Base-by-base conservation (phyloP, 164 flowering plant genomes). In the Vitis cinerea region DNA sequence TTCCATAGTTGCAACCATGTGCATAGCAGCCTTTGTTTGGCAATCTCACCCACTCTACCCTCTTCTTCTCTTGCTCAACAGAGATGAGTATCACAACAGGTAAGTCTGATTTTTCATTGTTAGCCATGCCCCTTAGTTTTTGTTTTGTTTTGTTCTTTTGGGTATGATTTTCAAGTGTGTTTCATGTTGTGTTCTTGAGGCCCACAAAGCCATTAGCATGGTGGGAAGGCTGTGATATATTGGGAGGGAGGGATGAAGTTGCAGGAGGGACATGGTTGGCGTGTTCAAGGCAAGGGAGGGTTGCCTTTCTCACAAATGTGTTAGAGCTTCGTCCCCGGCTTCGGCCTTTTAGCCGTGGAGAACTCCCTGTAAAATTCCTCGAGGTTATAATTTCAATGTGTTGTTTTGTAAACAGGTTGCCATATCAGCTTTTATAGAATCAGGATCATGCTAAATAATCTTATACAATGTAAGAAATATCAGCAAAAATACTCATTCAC, bases 1-100 rank as follows among this genome's bases (percentile, higher is more conserved):
- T 23, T 23, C 13, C 16, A 44, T 16, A 16, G 27, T 13, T 17
- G 50, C 27, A 65, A 54, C 51, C 57, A 92, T 92, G 98, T 92
- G 98, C 67, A 90, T 92, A 58, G 85, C 86, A 12, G 91, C 66
- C 17, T 89, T 90, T 70, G 23, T 81, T 19, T 92, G 98, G 97
- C 84, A 81, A 75, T 71, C 83, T 75, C 92, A 90, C 72, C 93
- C 94, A 0, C 71, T 80, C 47, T 87, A 85, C 69, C 86, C 90
- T 56, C 73, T 90, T 10, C 63, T 90, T 64, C 86, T 92, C 59
- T 59, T 89, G 72, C 86, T 82, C 60, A 90, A 92, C 79, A 84
- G 93, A 83, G 97, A 92, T 74, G 97, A 92, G 72, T 83, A 83
- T 59, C 85, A 85, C 73, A 70, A 74, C 74, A 77, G 90, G 88